Percentiles rank a stretch among this genome's conserved stretches.
These are phyloP conservation scores for Stachybotrys chartarum DNA, from an alignment of 2,329 filamentous ascomycete genomes.

Conservation along the genomic window DNA sequence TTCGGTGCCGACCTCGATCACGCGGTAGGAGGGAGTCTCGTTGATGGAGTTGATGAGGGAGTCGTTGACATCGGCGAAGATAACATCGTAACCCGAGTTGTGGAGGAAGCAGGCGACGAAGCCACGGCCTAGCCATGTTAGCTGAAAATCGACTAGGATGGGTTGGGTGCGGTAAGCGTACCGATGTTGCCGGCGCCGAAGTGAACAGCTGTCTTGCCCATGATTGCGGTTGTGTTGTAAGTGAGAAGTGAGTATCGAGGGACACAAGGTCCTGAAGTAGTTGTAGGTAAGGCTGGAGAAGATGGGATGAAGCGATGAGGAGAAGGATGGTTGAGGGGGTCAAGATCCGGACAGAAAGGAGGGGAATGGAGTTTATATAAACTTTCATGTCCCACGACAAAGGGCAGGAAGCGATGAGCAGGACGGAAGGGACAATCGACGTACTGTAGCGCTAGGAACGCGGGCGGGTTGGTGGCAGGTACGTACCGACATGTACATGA, in stretches of 20 bases:
- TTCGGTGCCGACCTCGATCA: conserved; percentile 85
- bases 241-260: conserved; percentile 4
- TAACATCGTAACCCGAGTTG: conserved; percentile 89
- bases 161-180: conserved; percentile 15
- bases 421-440: too few species aligned
- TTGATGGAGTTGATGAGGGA: conserved; percentile 75
- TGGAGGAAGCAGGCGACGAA: conserved; percentile 90
- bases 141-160: not conserved
- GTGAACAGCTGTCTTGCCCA: conserved; percentile 67
- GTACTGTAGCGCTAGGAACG: too few species aligned
- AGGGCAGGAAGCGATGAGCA: not conserved
- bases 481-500: too few species aligned
- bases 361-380: conserved; percentile 2
- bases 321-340: not conserved
- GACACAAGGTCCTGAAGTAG: conserved; percentile 1
- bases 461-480: too few species aligned
- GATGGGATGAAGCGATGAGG: conserved; percentile 2
- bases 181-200: conserved; percentile 85
- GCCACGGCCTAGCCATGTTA: conserved; percentile 49
- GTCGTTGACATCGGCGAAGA: conserved; percentile 94
- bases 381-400: not conserved
- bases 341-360: not conserved
- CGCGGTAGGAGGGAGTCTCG: conserved; percentile 68
- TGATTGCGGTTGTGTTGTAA: conserved; percentile 21
- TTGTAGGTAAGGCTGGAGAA: conserved; percentile 2